Conservation (phyloP, 1,139 yeast genomes). For the Zygoascus sp. region DNA sequence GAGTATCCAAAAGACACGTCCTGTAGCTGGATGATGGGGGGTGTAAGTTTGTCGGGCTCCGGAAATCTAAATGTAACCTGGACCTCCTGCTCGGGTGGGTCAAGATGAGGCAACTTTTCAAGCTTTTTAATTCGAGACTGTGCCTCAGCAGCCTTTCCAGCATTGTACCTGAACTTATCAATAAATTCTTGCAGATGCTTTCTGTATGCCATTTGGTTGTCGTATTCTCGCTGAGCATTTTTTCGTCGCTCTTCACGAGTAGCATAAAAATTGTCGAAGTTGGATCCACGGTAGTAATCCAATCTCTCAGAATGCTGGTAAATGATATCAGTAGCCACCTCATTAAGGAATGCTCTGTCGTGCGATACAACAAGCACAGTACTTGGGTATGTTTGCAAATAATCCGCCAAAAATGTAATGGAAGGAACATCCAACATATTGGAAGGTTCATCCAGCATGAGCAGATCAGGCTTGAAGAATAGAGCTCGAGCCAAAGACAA, state of each 20-base stretch:
- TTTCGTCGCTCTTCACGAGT: conserved; percentile 95
- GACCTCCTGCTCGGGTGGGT: conserved; percentile 92
- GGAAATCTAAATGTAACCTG: conserved; percentile 85
- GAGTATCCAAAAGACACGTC: conserved; percentile 82
- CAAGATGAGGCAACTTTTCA: conserved; percentile 87
- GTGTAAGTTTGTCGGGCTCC: conserved; percentile 87
- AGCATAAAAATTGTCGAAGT: conserved; percentile 87
- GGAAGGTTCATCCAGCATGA: conserved; percentile 95
- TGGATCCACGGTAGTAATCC: conserved; percentile 91
- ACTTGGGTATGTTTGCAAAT: conserved; percentile 82
- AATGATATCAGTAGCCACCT: conserved; percentile 95
- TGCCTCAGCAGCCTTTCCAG: conserved; percentile 95
- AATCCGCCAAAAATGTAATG: conserved; percentile 84
- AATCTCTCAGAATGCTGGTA: conserved; percentile 96
- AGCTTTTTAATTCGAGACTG: conserved; percentile 95
- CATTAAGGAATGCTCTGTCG: conserved; percentile 94
- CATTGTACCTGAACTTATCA: conserved; percentile 94
- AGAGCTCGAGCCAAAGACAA: conserved; percentile 95
- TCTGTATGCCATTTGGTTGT: conserved; percentile 93
- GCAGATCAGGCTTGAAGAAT: conserved; percentile 92
- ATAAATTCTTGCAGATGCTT: conserved; percentile 89
- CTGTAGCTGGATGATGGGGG: conserved; percentile 88
- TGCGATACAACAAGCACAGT: conserved; percentile 95
- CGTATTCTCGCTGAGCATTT: conserved; percentile 90
- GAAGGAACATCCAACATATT: conserved; percentile 99